Evolutionary conservation across 2,329 filamentous ascomycete species (phyloP), one percentile per base, ranked within the genome.

Genomic region (Botrytis porri): DNA sequence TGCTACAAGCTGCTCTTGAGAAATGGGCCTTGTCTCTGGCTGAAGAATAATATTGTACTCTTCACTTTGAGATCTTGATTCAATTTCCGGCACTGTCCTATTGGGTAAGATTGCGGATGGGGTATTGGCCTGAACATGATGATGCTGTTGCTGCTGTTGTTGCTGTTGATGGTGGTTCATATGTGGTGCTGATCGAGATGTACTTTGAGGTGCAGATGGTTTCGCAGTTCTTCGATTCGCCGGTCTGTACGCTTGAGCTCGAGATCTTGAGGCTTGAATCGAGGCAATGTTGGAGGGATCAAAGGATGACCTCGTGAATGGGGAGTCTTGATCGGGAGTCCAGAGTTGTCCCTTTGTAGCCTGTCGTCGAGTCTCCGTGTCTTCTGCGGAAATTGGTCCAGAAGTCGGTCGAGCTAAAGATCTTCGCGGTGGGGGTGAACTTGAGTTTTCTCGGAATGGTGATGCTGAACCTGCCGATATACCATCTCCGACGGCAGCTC

Each of bases 11-110:
- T 80, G 78, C 60, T 79, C 78, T 64, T 79, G 77, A 14, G 77
- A 77, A 22, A 80, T 78, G 1, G 78, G 76, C 0, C 90, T 90
- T 73, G 84, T 82, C 0, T 83, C 83, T 6, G 85, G 83, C 0
- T 89, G 87, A 29, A 76, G 85, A 14, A 84, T 83, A 39, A 84
- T 82, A 10, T 84, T 84, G 76, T 90, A 88, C 2, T 37, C 59
- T 9, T 75, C 75, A 39, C 73, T 75, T 95, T 96, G 25, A 87
- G 89, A 77, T 98, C 45, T 69, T 54, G 62, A 41, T 22, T 64
- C 51, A 29, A 29, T 57, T n/a, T 43, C 43, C 16, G 60, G 37
- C n/a, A 12, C 7, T 10, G 37, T 29, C 37, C 60, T 73, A n/a
- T 62, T 75, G 48, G 35, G 59, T 35, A 72, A 29, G 35, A 61